Percentiles rank a stretch among this genome's conserved stretches.
Evolutionary conservation across 768 basidiomycete genomes (phyloP).

Genomic region (Boletus vinaceobasis): DNA sequence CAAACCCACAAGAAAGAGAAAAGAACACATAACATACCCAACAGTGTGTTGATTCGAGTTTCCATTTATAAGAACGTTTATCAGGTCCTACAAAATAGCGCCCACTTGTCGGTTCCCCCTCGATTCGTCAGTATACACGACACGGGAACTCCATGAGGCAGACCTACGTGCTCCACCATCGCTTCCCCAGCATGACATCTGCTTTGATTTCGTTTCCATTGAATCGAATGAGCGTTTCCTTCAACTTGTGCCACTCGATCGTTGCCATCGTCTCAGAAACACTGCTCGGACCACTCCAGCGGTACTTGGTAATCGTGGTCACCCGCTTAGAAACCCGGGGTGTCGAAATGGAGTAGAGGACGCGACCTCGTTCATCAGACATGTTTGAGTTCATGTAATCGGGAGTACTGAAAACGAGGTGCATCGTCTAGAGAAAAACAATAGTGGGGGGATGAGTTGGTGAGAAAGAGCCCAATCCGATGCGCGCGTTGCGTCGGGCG

Average conservation of each 20-base stretch:
- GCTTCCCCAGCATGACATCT: conserved; percentile 19
- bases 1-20: background rate
- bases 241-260: conserved; percentile 33
- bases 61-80: conserved; percentile 35
- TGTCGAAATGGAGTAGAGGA: conserved; percentile 23
- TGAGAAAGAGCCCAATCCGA: background rate
- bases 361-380: conserved; percentile 15
- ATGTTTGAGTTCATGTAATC: conserved; percentile 20
- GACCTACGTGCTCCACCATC: conserved; percentile 24
- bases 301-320: conserved; percentile 25
- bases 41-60: conserved; percentile 25
- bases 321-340: conserved; percentile 10
- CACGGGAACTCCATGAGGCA: background rate
- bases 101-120: conserved; percentile 15
- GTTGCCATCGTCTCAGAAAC: conserved; percentile 30
- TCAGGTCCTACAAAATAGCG: conserved; percentile 35
- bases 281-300: conserved; percentile 17
- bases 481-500: background rate
- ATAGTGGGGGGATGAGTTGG: background rate
- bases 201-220: conserved; percentile 29
- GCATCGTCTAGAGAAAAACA: conserved; percentile 8
- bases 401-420: conserved; percentile 19
- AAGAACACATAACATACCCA: conserved; percentile 17
- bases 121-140: background rate
- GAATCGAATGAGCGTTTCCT: conserved; percentile 28